A percentile compares a stretch with the other conserved stretches of the same genome.
phyloP scores from a whole-genome alignment of 176 grass and related monocot genomes.

The Thalia dealbata region DNA sequence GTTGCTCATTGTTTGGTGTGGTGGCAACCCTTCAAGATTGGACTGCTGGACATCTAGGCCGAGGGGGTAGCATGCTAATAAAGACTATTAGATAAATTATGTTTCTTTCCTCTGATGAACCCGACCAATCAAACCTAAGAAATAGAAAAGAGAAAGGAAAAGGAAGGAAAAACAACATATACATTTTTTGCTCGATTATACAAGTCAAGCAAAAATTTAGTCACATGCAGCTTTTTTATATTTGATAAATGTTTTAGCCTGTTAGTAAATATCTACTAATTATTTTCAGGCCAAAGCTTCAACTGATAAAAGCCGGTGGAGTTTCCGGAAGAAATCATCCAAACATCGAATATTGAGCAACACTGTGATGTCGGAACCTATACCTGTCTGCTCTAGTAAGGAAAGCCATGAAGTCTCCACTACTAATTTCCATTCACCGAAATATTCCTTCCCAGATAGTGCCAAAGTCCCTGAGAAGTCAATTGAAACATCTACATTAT shows the following conservation, averaged over 20 bases:
- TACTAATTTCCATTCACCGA: slow-evolving; percentile 45
- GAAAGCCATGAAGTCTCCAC: slow-evolving; percentile 51
- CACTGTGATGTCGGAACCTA: slow-evolving; percentile 54
- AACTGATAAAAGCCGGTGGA: slow-evolving; percentile 94
- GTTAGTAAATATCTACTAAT: not conserved
- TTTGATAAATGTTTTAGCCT: too few relatives aligned
- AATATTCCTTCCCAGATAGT: slow-evolving; percentile 70
- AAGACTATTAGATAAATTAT: too few relatives aligned
- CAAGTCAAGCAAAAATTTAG: too few relatives aligned
- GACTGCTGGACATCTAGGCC: not conserved
- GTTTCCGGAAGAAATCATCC: slow-evolving; percentile 90
- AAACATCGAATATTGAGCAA: slow-evolving; percentile 81
- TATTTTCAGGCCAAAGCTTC: slow-evolving; percentile 57
- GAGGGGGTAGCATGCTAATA: too few relatives aligned
- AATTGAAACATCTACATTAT: slow-evolving; percentile 20
- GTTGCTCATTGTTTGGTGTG: too few relatives aligned
- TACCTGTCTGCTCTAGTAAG: slow-evolving; percentile 69
- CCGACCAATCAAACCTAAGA: too few relatives aligned
- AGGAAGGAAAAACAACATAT: too few relatives aligned
- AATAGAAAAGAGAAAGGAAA: too few relatives aligned
- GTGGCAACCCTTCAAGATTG: not conserved
- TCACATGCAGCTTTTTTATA: too few relatives aligned
- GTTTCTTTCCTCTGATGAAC: too few relatives aligned
- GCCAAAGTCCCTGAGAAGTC: slow-evolving; percentile 34
- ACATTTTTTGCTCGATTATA: too few relatives aligned